Base-by-base conservation (phyloP, 1,284 basidiomycete species). In the Limonomyces culmigenus region DNA sequence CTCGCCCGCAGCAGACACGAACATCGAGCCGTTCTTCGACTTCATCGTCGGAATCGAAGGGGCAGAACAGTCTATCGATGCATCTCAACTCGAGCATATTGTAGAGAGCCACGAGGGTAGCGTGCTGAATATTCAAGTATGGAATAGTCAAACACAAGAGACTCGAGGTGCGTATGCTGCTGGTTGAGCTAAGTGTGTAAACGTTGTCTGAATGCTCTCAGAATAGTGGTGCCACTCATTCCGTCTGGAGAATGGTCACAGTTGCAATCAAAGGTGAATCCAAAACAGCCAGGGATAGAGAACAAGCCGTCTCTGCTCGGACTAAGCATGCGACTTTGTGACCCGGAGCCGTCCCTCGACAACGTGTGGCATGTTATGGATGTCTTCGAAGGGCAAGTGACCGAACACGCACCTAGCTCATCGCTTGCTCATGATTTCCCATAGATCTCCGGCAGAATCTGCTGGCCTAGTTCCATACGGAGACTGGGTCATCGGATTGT, bases 301-400 rank as follows among this genome's bases (percentile, higher is more conserved):
- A 54, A 61, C 32, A 70, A 78, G 44, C 74, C 78, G 20, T 96
- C 91, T 3, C 56, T 97, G 18, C 66, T 98, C 5, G 93, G 93
- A 1, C 66, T 97, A 4, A 91, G 85, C 43, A 78, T 97, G 68
- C 73, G 93, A 13, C 71, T 96, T 49, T 97, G 83, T 47, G 74
- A 83, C 50, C 89, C 89, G 4, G 80, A 88, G 45, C 67, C 73
- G 36, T 83, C 89, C 13, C 63, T 87, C 16, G 87, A 95, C 50
- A 89, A 85, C 44, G 89, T 97, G 5, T 98, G 93, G 92, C 93
- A 98, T 55, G 89, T 98, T 33, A 64, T 98, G 35, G 95, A 98
- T 52, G 89, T 98, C 5, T 60, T 95, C 25, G 92, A 97, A n/a
- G n/a, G n/a, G n/a, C n/a, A n/a, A n/a, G n/a, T n/a, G n/a, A n/a